Evolutionary conservation across 345 rosid species (phyloP), one percentile per base, ranked within the genome.

Genomic region (Hibiscus syriacus): DNA sequence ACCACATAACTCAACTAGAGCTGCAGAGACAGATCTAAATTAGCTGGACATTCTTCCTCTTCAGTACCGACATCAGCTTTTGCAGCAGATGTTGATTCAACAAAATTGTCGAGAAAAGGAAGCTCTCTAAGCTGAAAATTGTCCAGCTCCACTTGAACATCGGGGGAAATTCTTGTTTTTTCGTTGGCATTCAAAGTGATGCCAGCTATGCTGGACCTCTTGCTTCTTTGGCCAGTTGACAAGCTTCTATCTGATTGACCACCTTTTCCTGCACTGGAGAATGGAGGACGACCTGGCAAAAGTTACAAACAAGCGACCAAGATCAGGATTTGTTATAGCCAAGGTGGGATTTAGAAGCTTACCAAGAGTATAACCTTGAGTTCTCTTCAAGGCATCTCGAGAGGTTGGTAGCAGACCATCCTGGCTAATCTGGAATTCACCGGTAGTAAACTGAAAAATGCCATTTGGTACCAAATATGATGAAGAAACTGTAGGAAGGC

Each of bases 41-140:
- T 55, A 11, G 0, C 55, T 4, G 54, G 41, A 2, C 26, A 11
- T 48, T 1, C 43, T 17, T 65, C 43, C 19, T 29, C 57, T 17
- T 65, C 57, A 48, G 41, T 43, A 26, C 8, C 38, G 26, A 14
- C 5, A 63, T 14, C n/a, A 43, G 38, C 16, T 29, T 63, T 5
- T 12, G 2, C 12, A 11, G 16, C 12, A 39, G 45, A 39, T 39
- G 16, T 34, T 1, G 10, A 34, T 34, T 34, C 38, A 34, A 34
- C 50, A 23, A 23, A 11, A 22, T 38, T 27, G 30, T 6, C 3
- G 36, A 63, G 17, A 6, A 64, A 39, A 9, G 12, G 12, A 6
- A 49, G 61, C 29, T 72, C 78, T 41, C 71, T 69, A 41, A 3
- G 56, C n/a, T n/a, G n/a, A n/a, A n/a, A n/a, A 20, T 53, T 49